Conservation (phyloP, 495 filamentous ascomycete genomes). For the Xylaria sp. region DNA sequence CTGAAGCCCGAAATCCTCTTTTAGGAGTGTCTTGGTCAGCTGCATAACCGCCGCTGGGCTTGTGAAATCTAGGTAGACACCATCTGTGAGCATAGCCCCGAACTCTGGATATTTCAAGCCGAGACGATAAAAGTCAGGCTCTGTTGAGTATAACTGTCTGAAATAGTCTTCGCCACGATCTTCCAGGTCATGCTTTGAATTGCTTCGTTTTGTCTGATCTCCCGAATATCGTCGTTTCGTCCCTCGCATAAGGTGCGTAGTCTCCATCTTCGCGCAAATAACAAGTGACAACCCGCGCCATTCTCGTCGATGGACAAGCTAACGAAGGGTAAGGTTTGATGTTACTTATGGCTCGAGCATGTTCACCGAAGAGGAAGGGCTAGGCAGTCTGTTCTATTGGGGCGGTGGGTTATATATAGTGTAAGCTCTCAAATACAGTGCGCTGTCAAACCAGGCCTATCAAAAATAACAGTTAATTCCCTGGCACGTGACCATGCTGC, state of each 20-base stretch:
- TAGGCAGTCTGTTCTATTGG: neutral
- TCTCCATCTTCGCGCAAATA: slow-evolving; percentile 14
- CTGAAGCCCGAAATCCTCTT: slow-evolving; percentile 73
- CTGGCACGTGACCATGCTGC: slow-evolving; percentile 5
- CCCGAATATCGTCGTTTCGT: slow-evolving; percentile 34
- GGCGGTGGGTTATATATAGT: neutral
- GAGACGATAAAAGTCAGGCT: slow-evolving; percentile 46
- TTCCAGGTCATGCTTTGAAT: neutral
- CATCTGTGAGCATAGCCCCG: slow-evolving; percentile 55
- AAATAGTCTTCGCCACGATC: slow-evolving; percentile 45
- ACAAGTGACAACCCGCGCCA: neutral
- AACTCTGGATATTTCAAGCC: slow-evolving; percentile 44
- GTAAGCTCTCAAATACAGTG: neutral
- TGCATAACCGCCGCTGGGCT: slow-evolving; percentile 80
- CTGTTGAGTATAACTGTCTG: slow-evolving; percentile 42
- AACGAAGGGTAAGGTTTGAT: neutral
- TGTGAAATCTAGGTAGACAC: slow-evolving; percentile 79
- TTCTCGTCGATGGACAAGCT: neutral
- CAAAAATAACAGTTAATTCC: neutral
- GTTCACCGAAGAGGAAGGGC: neutral
- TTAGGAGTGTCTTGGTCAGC: slow-evolving; percentile 80
- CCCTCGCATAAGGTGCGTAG: slow-evolving; percentile 9
- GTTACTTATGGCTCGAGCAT: neutral
- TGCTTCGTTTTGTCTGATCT: slow-evolving; percentile 17
- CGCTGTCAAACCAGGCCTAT: neutral